Evolutionary conservation across 257 asterid genomes (phyloP).

Genomic region (Plantago elongata): DNA sequence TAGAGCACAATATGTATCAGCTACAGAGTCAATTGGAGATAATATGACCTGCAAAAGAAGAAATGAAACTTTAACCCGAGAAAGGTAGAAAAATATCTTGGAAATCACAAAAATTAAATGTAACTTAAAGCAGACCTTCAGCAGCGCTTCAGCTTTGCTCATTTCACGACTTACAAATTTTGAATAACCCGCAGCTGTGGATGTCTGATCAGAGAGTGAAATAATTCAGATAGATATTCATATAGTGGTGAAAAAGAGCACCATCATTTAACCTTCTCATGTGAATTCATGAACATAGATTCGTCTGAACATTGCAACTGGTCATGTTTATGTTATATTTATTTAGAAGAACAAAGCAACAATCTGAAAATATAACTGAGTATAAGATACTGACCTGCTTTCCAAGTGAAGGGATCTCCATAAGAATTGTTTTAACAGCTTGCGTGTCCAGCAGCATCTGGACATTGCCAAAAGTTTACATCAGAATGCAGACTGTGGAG

Average conservation of each 20-base stretch:
- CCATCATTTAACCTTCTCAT: not conserved
- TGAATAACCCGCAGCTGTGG: constrained; percentile 86
- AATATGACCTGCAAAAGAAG: constrained; percentile 66
- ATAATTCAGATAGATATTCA: constrained; percentile 5
- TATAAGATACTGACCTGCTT: constrained; percentile 55
- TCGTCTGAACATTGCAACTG: not conserved
- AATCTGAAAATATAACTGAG: not conserved
- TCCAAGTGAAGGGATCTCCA: constrained; percentile 91
- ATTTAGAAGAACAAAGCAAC: not conserved
- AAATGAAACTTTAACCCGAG: constrained; percentile 14
- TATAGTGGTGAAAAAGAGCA: constrained; percentile 2
- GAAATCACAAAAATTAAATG: not conserved
- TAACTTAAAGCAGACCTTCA: constrained; percentile 49
- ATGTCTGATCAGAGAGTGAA: constrained; percentile 47
- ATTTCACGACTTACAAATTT: constrained; percentile 93
- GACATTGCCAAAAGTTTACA: constrained; percentile 26
- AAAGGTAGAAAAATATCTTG: constrained; percentile 6
- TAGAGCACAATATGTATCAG: constrained; percentile 93
- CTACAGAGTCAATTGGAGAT: constrained; percentile 96
- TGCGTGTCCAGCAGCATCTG: constrained; percentile 99
- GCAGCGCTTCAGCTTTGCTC: constrained; percentile 99
- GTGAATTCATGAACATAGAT: not conserved
- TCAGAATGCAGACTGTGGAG: constrained; percentile 11
- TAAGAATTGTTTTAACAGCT: constrained; percentile 90
- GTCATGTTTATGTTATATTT: not conserved